These are phyloP conservation scores for Plenodomus tracheiphilus DNA, from an alignment of 2,329 filamentous ascomycete genomes.

Conservation along the genomic window DNA sequence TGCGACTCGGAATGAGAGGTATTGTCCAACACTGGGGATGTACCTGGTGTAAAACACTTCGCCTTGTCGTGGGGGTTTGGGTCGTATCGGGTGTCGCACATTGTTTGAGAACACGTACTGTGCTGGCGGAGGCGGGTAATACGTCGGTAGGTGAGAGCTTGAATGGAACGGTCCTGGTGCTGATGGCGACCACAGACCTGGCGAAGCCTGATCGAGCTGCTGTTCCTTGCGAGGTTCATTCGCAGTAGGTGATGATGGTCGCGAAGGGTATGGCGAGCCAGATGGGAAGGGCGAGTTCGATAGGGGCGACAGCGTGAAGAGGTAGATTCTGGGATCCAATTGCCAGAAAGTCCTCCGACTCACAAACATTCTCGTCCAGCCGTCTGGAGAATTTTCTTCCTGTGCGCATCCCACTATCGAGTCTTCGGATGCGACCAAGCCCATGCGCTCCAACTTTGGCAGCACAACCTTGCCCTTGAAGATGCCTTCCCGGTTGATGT, in stretches of 20 bases:
- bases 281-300: slow-evolving; percentile 53
- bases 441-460: slow-evolving; percentile 92
- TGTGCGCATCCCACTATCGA: slow-evolving; percentile 70
- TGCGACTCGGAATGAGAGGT: slow-evolving; percentile 85
- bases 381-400: slow-evolving; percentile 64
- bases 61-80: slow-evolving; percentile 86
- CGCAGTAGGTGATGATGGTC: slow-evolving; percentile 55
- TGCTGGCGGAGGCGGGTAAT: slow-evolving; percentile 80
- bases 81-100: slow-evolving; percentile 81
- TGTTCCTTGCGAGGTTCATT: slow-evolving; percentile 28
- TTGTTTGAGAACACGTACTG: slow-evolving; percentile 80
- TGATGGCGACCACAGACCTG: slow-evolving; percentile 46
- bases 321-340: slow-evolving; percentile 80
- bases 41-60: slow-evolving; percentile 90
- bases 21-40: slow-evolving; percentile 78
- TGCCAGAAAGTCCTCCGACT: slow-evolving; percentile 88
- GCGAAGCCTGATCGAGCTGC: slow-evolving; percentile 36
- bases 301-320: slow-evolving; percentile 77
- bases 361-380: slow-evolving; percentile 82
- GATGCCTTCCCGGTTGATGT: slow-evolving; percentile 84
- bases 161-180: slow-evolving; percentile 74
- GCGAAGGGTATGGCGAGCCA: slow-evolving; percentile 55
- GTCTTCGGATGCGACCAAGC: slow-evolving; percentile 75
- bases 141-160: slow-evolving; percentile 83
- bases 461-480: slow-evolving; percentile 81